These are phyloP conservation scores for Silene noctiflora DNA, from an alignment of 179 eudicot species.

Conservation along the genomic window DNA sequence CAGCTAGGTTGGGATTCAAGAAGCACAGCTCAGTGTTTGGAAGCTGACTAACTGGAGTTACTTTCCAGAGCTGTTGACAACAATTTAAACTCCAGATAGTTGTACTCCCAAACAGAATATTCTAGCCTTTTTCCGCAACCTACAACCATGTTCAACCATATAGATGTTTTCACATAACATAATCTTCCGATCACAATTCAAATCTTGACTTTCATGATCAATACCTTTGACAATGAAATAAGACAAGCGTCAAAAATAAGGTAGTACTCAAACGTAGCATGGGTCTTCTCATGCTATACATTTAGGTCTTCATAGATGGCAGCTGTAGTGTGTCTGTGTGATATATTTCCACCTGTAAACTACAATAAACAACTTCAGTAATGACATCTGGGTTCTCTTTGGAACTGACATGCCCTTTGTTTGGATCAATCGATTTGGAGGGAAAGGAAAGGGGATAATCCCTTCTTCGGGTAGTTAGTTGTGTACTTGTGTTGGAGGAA, in stretches of 20 bases:
- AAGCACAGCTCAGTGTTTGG: slow-evolving; percentile 27
- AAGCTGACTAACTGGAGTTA: slow-evolving; percentile 33
- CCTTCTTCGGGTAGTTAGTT: neutral
- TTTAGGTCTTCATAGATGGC: slow-evolving; percentile 23
- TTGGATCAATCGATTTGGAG: neutral
- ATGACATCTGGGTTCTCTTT: slow-evolving; percentile 18
- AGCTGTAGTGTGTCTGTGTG: slow-evolving; percentile 16
- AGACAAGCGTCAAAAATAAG: slow-evolving; percentile 15
- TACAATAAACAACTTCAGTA: slow-evolving; percentile 25
- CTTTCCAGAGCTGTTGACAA: slow-evolving; percentile 14
- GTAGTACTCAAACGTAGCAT: neutral
- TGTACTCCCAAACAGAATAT: slow-evolving; percentile 29
- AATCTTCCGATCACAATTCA: slow-evolving; percentile 15
- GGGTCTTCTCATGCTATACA: slow-evolving; percentile 22
- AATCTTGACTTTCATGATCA: slow-evolving; percentile 16
- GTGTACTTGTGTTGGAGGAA: neutral
- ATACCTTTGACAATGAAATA: slow-evolving; percentile 23
- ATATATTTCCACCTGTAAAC: slow-evolving; percentile 28
- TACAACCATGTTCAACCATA: slow-evolving; percentile 18
- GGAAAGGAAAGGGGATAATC: neutral
- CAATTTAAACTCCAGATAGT: slow-evolving; percentile 31
- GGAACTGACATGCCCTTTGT: slow-evolving; percentile 26
- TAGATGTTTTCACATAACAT: slow-evolving; percentile 32
- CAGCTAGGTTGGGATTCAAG: slow-evolving; percentile 27
- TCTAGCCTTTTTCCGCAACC: slow-evolving; percentile 17